phyloP scores from a whole-genome alignment of 2,329 filamentous ascomycete genomes.

The Paecilomyces sp. region DNA sequence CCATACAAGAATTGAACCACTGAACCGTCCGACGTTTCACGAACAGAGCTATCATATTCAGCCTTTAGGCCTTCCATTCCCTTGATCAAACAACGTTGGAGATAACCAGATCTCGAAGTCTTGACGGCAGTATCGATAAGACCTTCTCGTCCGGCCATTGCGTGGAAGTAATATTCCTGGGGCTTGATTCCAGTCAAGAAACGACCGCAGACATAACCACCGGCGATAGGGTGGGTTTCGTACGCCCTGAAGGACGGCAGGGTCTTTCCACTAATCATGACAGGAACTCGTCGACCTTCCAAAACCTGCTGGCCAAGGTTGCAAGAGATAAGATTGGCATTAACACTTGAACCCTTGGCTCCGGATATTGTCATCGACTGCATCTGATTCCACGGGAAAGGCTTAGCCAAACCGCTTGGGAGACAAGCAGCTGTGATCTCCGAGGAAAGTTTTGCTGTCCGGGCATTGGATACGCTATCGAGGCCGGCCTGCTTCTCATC shows the following conservation, averaged over 20 bases:
- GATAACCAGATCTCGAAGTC: constrained; percentile 91
- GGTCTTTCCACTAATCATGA: constrained; percentile 97
- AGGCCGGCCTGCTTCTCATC: constrained; percentile 84
- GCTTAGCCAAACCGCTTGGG: constrained; percentile 75
- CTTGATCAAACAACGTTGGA: constrained; percentile 96
- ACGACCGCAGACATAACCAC: constrained; percentile 88
- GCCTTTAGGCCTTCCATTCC: constrained; percentile 94
- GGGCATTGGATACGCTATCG: constrained; percentile 77
- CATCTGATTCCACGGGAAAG: constrained; percentile 97
- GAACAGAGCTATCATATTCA: constrained; percentile 87
- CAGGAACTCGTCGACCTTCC: constrained; percentile 86
- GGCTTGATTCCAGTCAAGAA: constrained; percentile 97
- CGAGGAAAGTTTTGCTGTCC: constrained; percentile 64
- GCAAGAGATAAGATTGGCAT: constrained; percentile 95
- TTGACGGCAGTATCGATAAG: constrained; percentile 98
- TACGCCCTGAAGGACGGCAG: constrained; percentile 89
- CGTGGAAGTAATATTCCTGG: constrained; percentile 98
- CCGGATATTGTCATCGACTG: constrained; percentile 97
- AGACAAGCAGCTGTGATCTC: constrained; percentile 72
- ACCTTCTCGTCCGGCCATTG: constrained; percentile 97
- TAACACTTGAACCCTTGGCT: constrained; percentile 87
- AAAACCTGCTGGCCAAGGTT: constrained; percentile 95
- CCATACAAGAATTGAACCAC: constrained; percentile 95
- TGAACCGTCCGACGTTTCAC: constrained; percentile 79
- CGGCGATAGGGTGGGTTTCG: constrained; percentile 80